Conservation (phyloP, 768 basidiomycete genomes). For the Mrakia gelida region DNA sequence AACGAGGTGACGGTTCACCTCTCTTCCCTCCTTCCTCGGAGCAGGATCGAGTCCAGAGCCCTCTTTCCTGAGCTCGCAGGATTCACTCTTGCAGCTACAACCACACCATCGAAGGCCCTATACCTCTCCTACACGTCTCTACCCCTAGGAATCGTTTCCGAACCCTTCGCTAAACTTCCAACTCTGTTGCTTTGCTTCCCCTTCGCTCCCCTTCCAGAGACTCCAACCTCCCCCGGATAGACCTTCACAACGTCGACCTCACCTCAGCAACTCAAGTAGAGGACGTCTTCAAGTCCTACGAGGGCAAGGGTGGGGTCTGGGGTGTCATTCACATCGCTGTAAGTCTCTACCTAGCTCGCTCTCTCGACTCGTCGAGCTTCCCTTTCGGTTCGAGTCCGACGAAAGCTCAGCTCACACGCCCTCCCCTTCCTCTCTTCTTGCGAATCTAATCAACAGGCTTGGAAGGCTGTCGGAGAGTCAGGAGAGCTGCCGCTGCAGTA, state of each 20-base stretch:
- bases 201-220: slow-evolving; percentile 5
- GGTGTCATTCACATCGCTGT: slow-evolving; percentile 94
- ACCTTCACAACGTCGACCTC: slow-evolving; percentile 66
- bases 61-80: neutral
- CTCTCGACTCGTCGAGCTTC: neutral
- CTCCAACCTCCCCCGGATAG: slow-evolving; percentile 48
- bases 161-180: neutral
- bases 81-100: neutral
- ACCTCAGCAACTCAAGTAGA: slow-evolving; percentile 67
- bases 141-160: neutral
- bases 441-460: slow-evolving; percentile 55
- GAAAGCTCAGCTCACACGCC: neutral
- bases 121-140: neutral
- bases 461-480: slow-evolving; percentile 97
- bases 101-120: neutral
- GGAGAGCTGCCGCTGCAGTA: slow-evolving; percentile 87
- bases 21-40: neutral
- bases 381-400: too few relatives aligned
- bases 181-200: neutral
- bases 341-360: slow-evolving; percentile 43
- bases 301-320: slow-evolving; percentile 83
- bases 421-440: neutral
- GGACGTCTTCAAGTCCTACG: slow-evolving; percentile 72
- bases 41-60: too few relatives aligned
- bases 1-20: neutral